Evolutionary conservation across 177 flowering plant species (phyloP).

Genomic region (Vitis hybrid): DNA sequence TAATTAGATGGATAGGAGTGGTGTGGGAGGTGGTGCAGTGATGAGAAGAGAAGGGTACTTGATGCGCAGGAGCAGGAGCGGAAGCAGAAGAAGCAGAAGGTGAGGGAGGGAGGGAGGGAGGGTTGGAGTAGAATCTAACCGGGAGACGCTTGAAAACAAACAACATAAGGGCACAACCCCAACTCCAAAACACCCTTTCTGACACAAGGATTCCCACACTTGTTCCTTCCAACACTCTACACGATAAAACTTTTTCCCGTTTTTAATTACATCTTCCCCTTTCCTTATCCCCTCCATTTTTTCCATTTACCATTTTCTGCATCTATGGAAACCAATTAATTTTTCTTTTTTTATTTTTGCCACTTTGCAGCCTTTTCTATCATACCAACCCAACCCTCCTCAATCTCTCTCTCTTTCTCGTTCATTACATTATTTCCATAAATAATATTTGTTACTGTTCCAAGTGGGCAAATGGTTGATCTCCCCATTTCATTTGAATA

Average conservation of each 20-base stretch:
- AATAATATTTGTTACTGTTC: background rate
- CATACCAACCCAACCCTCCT: background rate
- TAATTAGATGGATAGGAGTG: background rate
- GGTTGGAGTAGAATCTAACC: constrained; percentile 30
- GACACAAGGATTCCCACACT: constrained; percentile 37
- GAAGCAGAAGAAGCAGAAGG: background rate
- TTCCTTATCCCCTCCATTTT: constrained; percentile 3
- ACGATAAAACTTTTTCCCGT: constrained; percentile 17
- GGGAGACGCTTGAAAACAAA: constrained; percentile 18
- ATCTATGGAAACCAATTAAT: constrained; percentile 5
- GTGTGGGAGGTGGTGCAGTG: no score
- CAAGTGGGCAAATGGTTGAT: constrained; percentile 2
- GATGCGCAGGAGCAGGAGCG: no score
- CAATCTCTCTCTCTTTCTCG: background rate
- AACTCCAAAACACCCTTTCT: constrained; percentile 5
- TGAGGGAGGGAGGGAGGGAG: background rate
- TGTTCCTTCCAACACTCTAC: constrained; percentile 30
- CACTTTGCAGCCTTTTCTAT: constrained; percentile 18
- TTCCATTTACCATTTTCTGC: constrained; percentile 22
- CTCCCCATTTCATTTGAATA: background rate
- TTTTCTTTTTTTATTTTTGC: background rate
- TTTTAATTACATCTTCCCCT: background rate
- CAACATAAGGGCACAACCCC: background rate
- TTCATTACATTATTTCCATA: background rate
- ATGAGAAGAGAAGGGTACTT: no score